Base-by-base conservation (phyloP, 2,329 filamentous ascomycete genomes). In the Fusarium tanahbumbuense region DNA sequence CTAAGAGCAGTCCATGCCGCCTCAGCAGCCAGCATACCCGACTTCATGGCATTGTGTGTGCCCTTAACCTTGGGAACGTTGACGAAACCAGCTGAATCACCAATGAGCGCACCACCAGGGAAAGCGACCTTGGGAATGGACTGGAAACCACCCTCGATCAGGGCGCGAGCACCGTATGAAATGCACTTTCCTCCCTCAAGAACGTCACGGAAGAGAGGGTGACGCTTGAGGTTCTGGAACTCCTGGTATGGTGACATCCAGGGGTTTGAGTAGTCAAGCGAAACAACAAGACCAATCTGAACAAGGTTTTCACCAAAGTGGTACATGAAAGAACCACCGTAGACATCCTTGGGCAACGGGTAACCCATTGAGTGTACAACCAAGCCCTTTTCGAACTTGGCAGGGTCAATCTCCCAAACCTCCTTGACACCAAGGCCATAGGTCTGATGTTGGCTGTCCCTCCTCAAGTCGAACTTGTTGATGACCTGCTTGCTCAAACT, bases 41-140 rank as follows among this genome's bases (percentile, higher is more conserved):
- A 97, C 77, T 94, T 93, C 93, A 99, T 98, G 55, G 96, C 94
- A 49, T 96, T 98, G 81, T 99, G 96, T 0, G 95, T 98, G 61
- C 96, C 96, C 84, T 99, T 99, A 81, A 99, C 93, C 84, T 99
- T 99, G 70, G 96, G 96, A 18, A 99, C 92, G 77, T 99, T 99
- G 81, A 99, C 87, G 78, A 99, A 97, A 8, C 96, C 96, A 28
- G 96, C 96, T 20, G 94, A 97, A 81, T 99, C 96, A 57, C 96
- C 96, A 73, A 99, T 97, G 46, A 99, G 85, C 48, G 96, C 96
- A 61, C 96, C 96, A 64, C 96, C 96, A 25, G 96, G 96, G 82
- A 99, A 99, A 23, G 95, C 92, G 50, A 96, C 94, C 81, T 98
- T 98, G 59, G 96, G 96, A 75, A 99, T 98, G 5, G 94, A 97